Evolutionary conservation across 2,329 filamentous ascomycete genomes (phyloP).

Genomic region (Onygena corvina): DNA sequence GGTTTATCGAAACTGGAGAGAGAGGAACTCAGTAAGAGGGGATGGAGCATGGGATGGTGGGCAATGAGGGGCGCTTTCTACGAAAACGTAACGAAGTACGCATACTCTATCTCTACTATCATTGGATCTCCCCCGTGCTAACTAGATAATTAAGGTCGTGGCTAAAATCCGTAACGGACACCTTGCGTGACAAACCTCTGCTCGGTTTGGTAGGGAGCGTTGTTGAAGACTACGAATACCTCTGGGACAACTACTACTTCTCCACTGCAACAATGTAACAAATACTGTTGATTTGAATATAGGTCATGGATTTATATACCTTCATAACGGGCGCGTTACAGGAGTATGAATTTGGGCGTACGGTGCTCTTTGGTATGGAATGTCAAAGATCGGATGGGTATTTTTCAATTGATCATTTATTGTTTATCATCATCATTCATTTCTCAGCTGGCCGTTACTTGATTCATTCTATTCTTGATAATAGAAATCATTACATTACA

Average conservation of each 20-base stretch:
- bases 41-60: constrained; percentile 93
- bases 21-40: constrained; percentile 77
- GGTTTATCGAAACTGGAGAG: constrained; percentile 73
- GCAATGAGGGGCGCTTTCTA: constrained; percentile 93
- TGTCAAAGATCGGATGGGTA: background rate
- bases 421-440: background rate
- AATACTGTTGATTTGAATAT: background rate
- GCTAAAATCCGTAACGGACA: constrained; percentile 57
- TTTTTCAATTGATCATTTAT: background rate
- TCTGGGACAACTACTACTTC: constrained; percentile 98
- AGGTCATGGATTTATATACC: background rate
- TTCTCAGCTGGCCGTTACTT: background rate
- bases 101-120: constrained; percentile 8
- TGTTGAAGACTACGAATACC: constrained; percentile 88
- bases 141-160: constrained; percentile 36
- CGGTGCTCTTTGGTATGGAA: background rate
- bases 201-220: constrained; percentile 73
- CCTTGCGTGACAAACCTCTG: constrained; percentile 60
- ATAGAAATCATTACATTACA: background rate
- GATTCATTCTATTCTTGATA: background rate
- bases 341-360: background rate
- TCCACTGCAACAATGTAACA: constrained; percentile 46
- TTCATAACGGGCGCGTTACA: background rate
- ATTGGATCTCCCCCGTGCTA: constrained; percentile 16
- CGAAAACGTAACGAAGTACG: constrained; percentile 67